phyloP scores from a whole-genome alignment of 352 stramenopile genomes.

The Phytophthora cactorum region DNA sequence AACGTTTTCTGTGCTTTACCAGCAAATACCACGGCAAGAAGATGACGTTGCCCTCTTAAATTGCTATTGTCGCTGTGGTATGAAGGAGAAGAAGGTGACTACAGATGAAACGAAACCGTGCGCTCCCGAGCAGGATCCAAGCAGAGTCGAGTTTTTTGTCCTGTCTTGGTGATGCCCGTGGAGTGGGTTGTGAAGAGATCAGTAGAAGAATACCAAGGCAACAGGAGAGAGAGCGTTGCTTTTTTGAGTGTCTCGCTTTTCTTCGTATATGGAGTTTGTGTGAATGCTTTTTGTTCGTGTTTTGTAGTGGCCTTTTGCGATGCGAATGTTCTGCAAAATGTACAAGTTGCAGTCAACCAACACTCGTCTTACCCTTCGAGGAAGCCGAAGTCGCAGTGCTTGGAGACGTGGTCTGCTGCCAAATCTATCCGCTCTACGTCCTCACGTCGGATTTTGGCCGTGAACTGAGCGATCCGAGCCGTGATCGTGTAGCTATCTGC shows the following conservation, averaged over 20 bases:
- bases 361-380: slow-evolving; percentile 42
- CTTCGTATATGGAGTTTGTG: slow-evolving; percentile 25
- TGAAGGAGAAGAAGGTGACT: slow-evolving; percentile 19
- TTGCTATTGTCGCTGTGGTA: slow-evolving; percentile 16
- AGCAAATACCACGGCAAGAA: slow-evolving; percentile 93
- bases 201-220: slow-evolving; percentile 37
- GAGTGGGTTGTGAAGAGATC: slow-evolving; percentile 21
- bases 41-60: slow-evolving; percentile 89
- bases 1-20: slow-evolving; percentile 14
- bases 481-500: slow-evolving; percentile 90
- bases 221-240: slow-evolving; percentile 25
- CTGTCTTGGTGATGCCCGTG: slow-evolving; percentile 1
- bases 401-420: slow-evolving; percentile 79
- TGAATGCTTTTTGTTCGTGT: slow-evolving; percentile 6
- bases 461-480: slow-evolving; percentile 80
- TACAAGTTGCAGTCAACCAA: slow-evolving; percentile 10
- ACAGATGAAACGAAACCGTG: slow-evolving; percentile 19
- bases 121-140: background rate
- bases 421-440: slow-evolving; percentile 78
- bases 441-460: slow-evolving; percentile 81
- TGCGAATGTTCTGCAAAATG: slow-evolving; percentile 5
- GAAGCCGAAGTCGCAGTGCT: slow-evolving; percentile 87
- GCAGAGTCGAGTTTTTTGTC: slow-evolving; percentile 2
- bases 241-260: slow-evolving; percentile 18
- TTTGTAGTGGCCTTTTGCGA: slow-evolving; percentile 8